phyloP scores from a whole-genome alignment of 106 monocot genomes.

The Vanilla planifolia region DNA sequence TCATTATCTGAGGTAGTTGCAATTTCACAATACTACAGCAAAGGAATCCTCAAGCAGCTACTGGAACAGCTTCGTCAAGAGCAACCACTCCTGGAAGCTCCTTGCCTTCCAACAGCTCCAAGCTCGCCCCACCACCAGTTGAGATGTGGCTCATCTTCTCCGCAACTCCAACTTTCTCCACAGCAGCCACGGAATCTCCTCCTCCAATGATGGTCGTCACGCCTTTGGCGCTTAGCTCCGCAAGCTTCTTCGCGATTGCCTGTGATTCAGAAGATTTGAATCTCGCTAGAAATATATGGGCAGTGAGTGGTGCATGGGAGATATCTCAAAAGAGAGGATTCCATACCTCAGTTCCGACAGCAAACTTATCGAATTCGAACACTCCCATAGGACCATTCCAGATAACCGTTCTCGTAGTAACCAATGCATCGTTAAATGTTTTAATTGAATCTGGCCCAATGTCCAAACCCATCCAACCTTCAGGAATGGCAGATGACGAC shows the following conservation, averaged over 20 bases:
- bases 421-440: conserved; percentile 49
- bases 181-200: conserved; percentile 64
- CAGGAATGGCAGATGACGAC: conserved; percentile 45
- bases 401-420: conserved; percentile 45
- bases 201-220: conserved; percentile 68
- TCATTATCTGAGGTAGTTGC: too few species aligned
- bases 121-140: conserved; percentile 63
- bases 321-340: not conserved
- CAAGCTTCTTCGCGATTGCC: conserved; percentile 67
- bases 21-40: too few species aligned
- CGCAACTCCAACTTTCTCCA: conserved; percentile 58
- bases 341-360: conserved; percentile 50
- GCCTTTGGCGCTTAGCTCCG: conserved; percentile 52
- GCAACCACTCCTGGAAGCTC: conserved; percentile 56
- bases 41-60: conserved; percentile 19
- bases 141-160: conserved; percentile 71
- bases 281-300: not conserved
- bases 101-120: conserved; percentile 60
- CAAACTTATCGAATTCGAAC: conserved; percentile 65
- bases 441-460: conserved; percentile 58
- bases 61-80: conserved; percentile 38
- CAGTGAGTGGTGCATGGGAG: too few species aligned
- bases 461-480: conserved; percentile 74
- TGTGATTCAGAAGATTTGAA: conserved; percentile 4
- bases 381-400: conserved; percentile 78